These are phyloP conservation scores for Kurtzmaniella quercitrusa DNA, from an alignment of 1,139 yeast species.

Conservation along the genomic window DNA sequence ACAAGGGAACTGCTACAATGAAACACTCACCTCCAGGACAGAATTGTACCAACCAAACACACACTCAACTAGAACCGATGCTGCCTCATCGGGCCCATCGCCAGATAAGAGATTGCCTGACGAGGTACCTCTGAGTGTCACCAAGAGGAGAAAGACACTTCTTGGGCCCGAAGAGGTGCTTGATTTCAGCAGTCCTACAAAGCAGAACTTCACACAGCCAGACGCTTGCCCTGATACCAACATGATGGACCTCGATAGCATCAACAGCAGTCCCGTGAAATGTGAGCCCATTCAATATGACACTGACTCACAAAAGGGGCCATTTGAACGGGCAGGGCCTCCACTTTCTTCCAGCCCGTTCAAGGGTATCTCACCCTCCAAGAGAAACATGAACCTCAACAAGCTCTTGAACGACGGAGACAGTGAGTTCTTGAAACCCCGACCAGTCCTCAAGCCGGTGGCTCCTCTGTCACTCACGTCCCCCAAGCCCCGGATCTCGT, in stretches of 20 bases:
- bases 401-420: slow-evolving; percentile 19
- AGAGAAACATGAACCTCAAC: slow-evolving; percentile 36
- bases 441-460: slow-evolving; percentile 7
- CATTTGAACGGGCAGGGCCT: background rate
- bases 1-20: background rate
- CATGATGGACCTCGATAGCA: background rate
- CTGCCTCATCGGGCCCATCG: background rate
- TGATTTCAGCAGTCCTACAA: slow-evolving; percentile 6
- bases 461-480: slow-evolving; percentile 9
- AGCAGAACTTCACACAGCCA: background rate
- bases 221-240: slow-evolving; percentile 1
- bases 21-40: background rate
- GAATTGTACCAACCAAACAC: slow-evolving; percentile 5
- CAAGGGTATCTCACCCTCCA: slow-evolving; percentile 35
- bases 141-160: slow-evolving; percentile 32
- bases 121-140: slow-evolving; percentile 11
- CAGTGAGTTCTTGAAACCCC: slow-evolving; percentile 21
- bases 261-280: slow-evolving; percentile 2
- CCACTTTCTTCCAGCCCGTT: slow-evolving; percentile 13
- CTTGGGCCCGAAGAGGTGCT: slow-evolving; percentile 29
- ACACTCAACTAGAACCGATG: background rate
- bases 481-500: slow-evolving; percentile 22
- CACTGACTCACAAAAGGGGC: background rate
- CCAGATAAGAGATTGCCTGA: slow-evolving; percentile 6
- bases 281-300: background rate